These are phyloP conservation scores for Aphanomyces stellatus DNA, from an alignment of 352 stramenopile species.

Conservation along the genomic window DNA sequence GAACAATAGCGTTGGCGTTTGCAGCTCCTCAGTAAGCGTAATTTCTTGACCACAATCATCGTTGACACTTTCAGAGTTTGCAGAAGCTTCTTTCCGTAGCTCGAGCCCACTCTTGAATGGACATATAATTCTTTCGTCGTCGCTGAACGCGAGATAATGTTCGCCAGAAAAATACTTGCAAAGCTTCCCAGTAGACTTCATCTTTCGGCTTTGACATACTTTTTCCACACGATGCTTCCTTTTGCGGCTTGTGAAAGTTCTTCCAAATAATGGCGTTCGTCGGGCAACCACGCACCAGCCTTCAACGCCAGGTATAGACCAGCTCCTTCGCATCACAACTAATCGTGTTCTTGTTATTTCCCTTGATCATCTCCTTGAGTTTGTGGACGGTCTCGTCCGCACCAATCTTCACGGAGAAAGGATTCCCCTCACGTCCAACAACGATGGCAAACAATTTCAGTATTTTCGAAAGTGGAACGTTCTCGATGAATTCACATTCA, in stretches of 20 bases:
- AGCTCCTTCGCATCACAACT: not conserved
- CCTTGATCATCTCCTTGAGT: not conserved
- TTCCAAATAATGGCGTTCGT: not conserved
- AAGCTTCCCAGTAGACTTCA: not conserved
- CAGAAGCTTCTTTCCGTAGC: not conserved
- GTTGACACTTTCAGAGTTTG: not conserved
- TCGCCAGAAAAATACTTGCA: not conserved
- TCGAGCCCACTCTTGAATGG: not conserved
- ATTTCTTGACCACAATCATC: not conserved
- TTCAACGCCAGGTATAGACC: not conserved
- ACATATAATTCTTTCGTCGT: not conserved
- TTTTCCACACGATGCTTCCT: not conserved
- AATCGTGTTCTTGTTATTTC: not conserved
- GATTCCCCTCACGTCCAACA: no score
- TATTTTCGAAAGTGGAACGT: no score
- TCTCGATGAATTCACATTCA: no score
- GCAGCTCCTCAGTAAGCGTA: conserved; percentile 26
- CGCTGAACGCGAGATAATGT: not conserved
- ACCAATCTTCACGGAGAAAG: not conserved
- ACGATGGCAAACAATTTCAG: no score
- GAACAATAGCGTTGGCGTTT: conserved; percentile 25
- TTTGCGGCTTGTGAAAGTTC: not conserved
- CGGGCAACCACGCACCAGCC: not conserved
- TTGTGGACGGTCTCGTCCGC: not conserved
- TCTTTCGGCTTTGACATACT: not conserved